Percentiles rank a stretch among this genome's conserved stretches.
Conservation (phyloP, 495 filamentous ascomycete species). For the Xylaria telfairii region DNA sequence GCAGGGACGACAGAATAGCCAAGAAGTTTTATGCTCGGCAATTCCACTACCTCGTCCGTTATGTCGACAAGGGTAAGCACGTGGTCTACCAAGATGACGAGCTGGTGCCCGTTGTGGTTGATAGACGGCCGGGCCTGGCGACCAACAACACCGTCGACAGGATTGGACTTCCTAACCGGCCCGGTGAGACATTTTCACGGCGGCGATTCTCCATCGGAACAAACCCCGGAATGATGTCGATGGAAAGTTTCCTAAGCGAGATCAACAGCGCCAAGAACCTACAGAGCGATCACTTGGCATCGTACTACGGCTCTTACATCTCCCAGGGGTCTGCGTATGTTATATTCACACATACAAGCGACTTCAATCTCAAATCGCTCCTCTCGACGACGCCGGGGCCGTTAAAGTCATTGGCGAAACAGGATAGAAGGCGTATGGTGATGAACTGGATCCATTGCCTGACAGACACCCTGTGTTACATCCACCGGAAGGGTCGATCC, state of each 20-base stretch:
- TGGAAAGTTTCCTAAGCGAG: conserved; percentile 73
- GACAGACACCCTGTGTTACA: conserved; percentile 73
- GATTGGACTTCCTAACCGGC: conserved; percentile 66
- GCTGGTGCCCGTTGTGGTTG: conserved; percentile 72
- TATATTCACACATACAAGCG: conserved; percentile 75
- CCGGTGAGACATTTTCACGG: conserved; percentile 69
- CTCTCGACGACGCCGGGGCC: conserved; percentile 68
- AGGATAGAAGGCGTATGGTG: conserved; percentile 69
- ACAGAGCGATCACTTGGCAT: conserved; percentile 80
- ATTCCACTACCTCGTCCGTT: conserved; percentile 78
- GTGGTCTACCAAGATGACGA: conserved; percentile 78
- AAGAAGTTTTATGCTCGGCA: conserved; percentile 80
- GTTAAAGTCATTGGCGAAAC: conserved; percentile 76
- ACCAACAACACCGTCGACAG: conserved; percentile 65
- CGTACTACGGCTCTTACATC: conserved; percentile 80
- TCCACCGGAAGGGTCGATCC: conserved; percentile 73
- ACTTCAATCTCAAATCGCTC: conserved; percentile 79
- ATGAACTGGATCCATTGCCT: conserved; percentile 92
- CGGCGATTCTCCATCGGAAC: conserved; percentile 70
- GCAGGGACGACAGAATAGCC: conserved; percentile 67
- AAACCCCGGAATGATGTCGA: conserved; percentile 62
- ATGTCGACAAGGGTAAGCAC: conserved; percentile 72
- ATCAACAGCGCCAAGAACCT: conserved; percentile 67
- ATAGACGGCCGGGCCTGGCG: conserved; percentile 60
- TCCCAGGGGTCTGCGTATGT: conserved; percentile 74